phyloP scores from a whole-genome alignment of 2,329 filamentous ascomycete genomes.

The Onygenales sp. region DNA sequence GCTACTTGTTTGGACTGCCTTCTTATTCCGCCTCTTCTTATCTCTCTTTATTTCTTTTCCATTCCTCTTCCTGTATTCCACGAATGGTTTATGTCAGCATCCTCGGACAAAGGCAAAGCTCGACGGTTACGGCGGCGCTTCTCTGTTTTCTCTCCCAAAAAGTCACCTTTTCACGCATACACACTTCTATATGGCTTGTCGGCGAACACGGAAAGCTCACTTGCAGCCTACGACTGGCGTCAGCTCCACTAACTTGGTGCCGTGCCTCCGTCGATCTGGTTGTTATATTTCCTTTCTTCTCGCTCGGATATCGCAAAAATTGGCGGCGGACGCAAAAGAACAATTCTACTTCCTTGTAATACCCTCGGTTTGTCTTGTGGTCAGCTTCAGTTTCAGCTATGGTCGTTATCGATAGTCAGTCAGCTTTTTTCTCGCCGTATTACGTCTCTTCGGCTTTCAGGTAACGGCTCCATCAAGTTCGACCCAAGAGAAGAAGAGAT shows the following conservation, averaged over 20 bases:
- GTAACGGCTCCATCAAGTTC: conserved; percentile 36
- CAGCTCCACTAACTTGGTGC: conserved; percentile 1
- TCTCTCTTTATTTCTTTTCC: conserved; percentile 15
- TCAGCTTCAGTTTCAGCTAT: conserved; percentile 30
- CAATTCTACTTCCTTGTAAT: conserved; percentile 35
- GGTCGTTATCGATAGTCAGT: conserved; percentile 31
- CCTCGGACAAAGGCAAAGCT: conserved; percentile 21
- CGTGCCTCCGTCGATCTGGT: conserved; percentile 9
- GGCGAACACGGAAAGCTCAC: conserved; percentile 23
- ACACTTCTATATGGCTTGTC: conserved; percentile 16
- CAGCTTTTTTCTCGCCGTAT: conserved; percentile 27
- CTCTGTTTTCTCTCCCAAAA: conserved; percentile 26
- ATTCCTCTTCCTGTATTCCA: conserved; percentile 22
- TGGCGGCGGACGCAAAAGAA: conserved; percentile 31
- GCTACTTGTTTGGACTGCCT: background rate
- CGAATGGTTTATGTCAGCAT: conserved; percentile 26
- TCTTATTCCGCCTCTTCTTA: conserved; percentile 2
- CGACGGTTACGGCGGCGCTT: conserved; percentile 28
- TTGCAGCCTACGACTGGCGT: conserved; percentile 25
- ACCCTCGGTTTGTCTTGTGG: conserved; percentile 33
- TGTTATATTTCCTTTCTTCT: conserved; percentile 28
- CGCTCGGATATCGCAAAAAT: conserved; percentile 29
- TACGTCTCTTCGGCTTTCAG: conserved; percentile 25
- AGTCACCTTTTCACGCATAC: conserved; percentile 26
- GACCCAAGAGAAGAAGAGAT: conserved; percentile 13